A percentile compares a stretch with the other conserved stretches of the same genome.
These are phyloP conservation scores for Nissolia schottii DNA, from an alignment of 306 rosid species.

Conservation along the genomic window DNA sequence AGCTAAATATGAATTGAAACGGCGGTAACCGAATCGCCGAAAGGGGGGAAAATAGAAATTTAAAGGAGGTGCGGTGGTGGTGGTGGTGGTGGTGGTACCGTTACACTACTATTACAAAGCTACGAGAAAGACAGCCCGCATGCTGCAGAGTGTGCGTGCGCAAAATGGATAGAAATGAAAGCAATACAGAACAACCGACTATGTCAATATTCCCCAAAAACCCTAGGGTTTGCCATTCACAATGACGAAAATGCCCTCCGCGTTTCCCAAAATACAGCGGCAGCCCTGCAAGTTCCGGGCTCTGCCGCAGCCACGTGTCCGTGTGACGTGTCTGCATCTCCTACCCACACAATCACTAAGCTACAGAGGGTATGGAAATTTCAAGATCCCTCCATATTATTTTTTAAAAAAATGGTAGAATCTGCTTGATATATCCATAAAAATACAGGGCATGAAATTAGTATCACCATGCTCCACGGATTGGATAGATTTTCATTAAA, in stretches of 20 bases:
- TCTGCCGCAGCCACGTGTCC: conserved; percentile 35
- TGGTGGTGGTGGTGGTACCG: neutral
- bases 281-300: conserved; percentile 23
- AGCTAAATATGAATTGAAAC: neutral
- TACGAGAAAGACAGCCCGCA: neutral
- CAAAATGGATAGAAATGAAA: neutral
- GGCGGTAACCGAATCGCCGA: conserved; percentile 20
- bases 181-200: conserved; percentile 23
- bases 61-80: neutral
- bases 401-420: neutral
- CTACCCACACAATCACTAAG: neutral
- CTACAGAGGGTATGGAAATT: conserved; percentile 23
- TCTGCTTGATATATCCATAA: neutral
- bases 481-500: neutral
- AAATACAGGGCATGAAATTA: neutral
- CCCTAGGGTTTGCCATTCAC: conserved; percentile 7
- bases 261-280: neutral
- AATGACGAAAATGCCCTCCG: conserved; percentile 38
- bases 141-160: neutral
- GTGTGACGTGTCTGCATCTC: conserved; percentile 11
- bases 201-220: conserved; percentile 27
- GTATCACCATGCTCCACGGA: neutral
- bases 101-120: neutral
- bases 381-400: conserved; percentile 18
- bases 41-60: neutral